A percentile compares a stretch with the other conserved stretches of the same genome.
Evolutionary conservation across 1,284 basidiomycete species (phyloP).

Genomic region (Ustanciosporium gigantosporum): DNA sequence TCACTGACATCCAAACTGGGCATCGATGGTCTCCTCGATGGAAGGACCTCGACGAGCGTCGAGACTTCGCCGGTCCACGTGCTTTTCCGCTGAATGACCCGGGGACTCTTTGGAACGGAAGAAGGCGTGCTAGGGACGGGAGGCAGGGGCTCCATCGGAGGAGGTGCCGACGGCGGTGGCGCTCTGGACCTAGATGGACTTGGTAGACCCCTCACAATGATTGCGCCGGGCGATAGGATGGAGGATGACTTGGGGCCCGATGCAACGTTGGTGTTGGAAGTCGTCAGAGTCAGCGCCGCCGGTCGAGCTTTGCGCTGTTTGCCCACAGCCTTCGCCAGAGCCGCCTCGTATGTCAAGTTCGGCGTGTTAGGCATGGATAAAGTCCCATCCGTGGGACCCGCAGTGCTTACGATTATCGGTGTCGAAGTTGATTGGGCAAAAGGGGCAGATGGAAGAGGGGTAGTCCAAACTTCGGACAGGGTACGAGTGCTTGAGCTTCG

Average conservation of each 20-base stretch:
- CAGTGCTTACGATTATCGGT: conserved; percentile 1
- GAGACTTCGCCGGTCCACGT: conserved; percentile 8
- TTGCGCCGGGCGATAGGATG: conserved; percentile 5
- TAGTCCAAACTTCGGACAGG: neutral
- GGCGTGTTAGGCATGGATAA: conserved; percentile 16
- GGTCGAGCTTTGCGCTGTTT: conserved; percentile 28
- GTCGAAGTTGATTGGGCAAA: conserved; percentile 9
- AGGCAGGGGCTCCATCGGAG: conserved; percentile 40
- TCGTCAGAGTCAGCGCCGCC: conserved; percentile 17
- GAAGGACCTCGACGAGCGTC: neutral
- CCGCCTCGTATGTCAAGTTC: conserved; percentile 16
- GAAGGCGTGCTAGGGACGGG: conserved; percentile 42
- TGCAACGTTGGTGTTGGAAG: neutral
- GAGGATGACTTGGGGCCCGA: conserved; percentile 1
- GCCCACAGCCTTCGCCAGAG: conserved; percentile 17
- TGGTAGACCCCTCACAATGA: conserved; percentile 10
- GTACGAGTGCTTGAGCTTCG: neutral
- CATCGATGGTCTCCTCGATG: too few relatives aligned
- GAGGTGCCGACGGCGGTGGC: conserved; percentile 36
- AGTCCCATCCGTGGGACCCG: neutral
- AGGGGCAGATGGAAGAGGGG: conserved; percentile 9
- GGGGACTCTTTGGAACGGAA: conserved; percentile 10
- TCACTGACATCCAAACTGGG: too few relatives aligned
- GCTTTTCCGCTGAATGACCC: conserved; percentile 4
- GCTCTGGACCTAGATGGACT: conserved; percentile 22